Evolutionary conservation across 176 grass and related monocot species (phyloP).

Genomic region (Avena eriantha): DNA sequence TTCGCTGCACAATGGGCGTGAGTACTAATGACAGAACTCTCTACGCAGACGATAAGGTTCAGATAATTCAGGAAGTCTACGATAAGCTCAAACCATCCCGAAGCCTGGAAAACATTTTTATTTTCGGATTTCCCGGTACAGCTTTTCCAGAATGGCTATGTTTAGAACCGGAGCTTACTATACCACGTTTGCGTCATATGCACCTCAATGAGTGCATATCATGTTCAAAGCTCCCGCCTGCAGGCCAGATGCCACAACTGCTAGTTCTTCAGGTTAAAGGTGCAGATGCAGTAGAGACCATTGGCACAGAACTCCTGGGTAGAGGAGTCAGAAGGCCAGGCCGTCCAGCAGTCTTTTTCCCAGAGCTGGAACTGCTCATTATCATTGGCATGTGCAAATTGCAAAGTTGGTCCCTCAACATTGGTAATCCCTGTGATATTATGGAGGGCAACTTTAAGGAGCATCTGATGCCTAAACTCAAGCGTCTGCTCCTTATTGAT

Average conservation of each 20-base stretch:
- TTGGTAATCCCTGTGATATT: background rate
- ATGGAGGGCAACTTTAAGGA: background rate
- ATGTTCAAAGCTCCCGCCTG: constrained; percentile 31
- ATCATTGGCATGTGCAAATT: background rate
- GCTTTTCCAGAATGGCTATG: constrained; percentile 14
- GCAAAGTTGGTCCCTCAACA: constrained; percentile 7
- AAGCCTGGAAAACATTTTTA: background rate
- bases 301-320: background rate
- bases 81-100: background rate
- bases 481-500: background rate
- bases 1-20: background rate
- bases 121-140: background rate
- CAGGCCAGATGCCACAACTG: constrained; percentile 12
- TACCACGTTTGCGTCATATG: constrained; percentile 32
- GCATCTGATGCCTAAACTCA: constrained; percentile 30
- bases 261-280: constrained; percentile 6
- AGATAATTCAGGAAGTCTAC: constrained; percentile 3
- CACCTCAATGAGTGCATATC: constrained; percentile 2
- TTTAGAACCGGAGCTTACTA: background rate
- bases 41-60: background rate
- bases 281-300: background rate
- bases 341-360: background rate
- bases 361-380: constrained; percentile 6
- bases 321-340: background rate
- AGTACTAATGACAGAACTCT: background rate